These are phyloP conservation scores for Beta lomatogona DNA, from an alignment of 179 eudicot genomes.

Conservation along the genomic window DNA sequence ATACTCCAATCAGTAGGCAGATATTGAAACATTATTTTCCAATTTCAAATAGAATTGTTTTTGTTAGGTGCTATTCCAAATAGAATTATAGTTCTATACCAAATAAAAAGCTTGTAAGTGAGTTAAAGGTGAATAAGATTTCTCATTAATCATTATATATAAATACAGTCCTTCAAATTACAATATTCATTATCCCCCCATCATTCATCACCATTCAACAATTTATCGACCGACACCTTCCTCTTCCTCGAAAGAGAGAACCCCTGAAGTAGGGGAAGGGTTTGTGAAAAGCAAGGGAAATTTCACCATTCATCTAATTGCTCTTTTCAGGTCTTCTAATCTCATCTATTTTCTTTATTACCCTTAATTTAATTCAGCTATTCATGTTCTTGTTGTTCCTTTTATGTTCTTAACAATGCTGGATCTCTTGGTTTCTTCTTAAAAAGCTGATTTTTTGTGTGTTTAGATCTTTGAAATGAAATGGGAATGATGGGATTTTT, in stretches of 20 bases:
- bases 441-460: neutral
- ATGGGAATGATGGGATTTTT: neutral
- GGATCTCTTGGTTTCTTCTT: slow-evolving; percentile 18
- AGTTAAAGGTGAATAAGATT: neutral
- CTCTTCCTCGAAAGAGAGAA: neutral
- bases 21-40: neutral
- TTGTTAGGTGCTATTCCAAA: neutral
- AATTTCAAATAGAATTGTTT: neutral
- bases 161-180: slow-evolving; percentile 17
- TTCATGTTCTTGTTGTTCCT: neutral
- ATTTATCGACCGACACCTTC: slow-evolving; percentile 18
- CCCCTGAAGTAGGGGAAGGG: neutral
- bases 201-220: slow-evolving; percentile 5
- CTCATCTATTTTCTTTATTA: neutral
- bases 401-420: neutral
- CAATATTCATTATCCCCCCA: neutral
- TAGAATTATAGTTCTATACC: neutral
- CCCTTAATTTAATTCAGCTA: neutral
- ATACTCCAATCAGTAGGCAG: neutral
- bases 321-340: neutral
- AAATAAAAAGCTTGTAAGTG: neutral
- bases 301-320: slow-evolving; percentile 3
- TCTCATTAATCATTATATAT: neutral
- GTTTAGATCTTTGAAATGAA: slow-evolving; percentile 17
- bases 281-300: neutral